These are phyloP conservation scores for Anaeromyces robustus DNA, from an alignment of 192 early-diverging fungal genomes.

Conservation along the genomic window DNA sequence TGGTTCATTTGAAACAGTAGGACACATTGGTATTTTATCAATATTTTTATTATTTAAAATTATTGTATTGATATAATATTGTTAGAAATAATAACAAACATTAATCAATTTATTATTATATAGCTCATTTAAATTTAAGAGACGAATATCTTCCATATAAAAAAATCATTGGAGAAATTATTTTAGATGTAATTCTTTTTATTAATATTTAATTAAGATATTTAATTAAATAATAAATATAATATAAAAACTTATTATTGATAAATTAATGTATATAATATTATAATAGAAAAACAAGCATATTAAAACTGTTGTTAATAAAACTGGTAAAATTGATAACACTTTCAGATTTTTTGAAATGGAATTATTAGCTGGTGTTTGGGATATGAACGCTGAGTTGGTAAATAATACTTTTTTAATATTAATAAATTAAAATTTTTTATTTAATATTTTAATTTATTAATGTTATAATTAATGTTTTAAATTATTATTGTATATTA, in stretches of 20 bases:
- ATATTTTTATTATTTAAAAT: too few species aligned
- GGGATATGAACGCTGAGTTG: conserved; percentile 71
- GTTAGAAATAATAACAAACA: neutral
- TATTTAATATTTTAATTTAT: neutral
- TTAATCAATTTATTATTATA: neutral
- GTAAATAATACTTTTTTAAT: conserved; percentile 26
- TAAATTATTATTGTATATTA: neutral
- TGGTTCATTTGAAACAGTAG: conserved; percentile 66
- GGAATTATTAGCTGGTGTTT: conserved; percentile 85
- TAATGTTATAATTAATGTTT: neutral
- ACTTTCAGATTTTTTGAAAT: conserved; percentile 93
- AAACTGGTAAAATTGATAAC: conserved; percentile 84
- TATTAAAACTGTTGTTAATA: conserved; percentile 89
- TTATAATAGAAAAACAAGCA: conserved; percentile 63
- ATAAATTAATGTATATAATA: too few species aligned
- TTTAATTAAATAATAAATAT: too few species aligned
- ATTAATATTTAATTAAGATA: too few species aligned
- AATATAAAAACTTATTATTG: too few species aligned
- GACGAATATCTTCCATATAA: conserved; percentile 83
- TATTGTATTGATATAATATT: neutral
- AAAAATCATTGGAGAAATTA: conserved; percentile 78
- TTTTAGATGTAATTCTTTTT: conserved; percentile 67
- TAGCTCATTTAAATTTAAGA: conserved; percentile 90
- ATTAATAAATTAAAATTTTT: conserved; percentile 5
- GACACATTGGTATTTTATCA: conserved; percentile 81